Evolutionary conservation across 176 grass and related monocot species (phyloP).

Genomic region (Pharus latifolius): DNA sequence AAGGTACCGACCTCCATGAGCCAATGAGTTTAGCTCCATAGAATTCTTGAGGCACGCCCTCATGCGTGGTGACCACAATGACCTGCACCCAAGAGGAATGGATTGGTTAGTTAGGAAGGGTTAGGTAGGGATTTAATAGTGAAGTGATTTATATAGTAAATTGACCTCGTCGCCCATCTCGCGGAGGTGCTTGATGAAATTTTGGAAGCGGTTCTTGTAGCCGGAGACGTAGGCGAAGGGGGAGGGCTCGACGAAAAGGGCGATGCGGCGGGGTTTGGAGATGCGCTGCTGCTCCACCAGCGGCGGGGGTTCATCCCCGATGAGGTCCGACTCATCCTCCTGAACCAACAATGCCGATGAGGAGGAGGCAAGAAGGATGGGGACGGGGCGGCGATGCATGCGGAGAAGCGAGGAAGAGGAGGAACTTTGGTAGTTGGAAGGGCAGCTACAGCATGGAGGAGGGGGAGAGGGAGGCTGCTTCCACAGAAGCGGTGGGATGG

Average conservation of each 20-base stretch:
- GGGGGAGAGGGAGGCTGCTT: too few relatives aligned
- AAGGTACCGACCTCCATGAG: constrained; percentile 56
- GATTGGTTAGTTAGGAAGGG: not conserved
- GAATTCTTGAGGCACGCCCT: constrained; percentile 87
- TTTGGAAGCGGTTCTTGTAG: constrained; percentile 99
- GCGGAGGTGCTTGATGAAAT: constrained; percentile 86
- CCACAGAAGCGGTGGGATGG: too few relatives aligned
- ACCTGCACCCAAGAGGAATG: constrained; percentile 19
- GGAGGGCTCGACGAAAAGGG: constrained; percentile 86
- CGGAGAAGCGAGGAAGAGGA: too few relatives aligned
- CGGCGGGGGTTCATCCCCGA: not conserved
- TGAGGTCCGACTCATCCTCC: not conserved
- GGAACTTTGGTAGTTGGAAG: too few relatives aligned
- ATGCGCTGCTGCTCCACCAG: not conserved
- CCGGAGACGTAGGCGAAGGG: constrained; percentile 91
- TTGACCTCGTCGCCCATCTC: constrained; percentile 88
- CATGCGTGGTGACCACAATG: constrained; percentile 81
- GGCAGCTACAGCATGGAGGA: too few relatives aligned
- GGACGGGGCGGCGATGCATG: not conserved
- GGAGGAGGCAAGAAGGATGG: not conserved
- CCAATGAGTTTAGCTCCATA: constrained; percentile 80
- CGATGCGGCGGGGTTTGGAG: constrained; percentile 68
- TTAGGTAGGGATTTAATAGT: too few relatives aligned
- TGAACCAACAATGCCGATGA: not conserved
- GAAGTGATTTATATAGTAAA: too few relatives aligned